A percentile compares a stretch with the other conserved stretches of the same genome.
Evolutionary conservation across 352 stramenopile genomes (phyloP).

Genomic region (Pythium angustatum): DNA sequence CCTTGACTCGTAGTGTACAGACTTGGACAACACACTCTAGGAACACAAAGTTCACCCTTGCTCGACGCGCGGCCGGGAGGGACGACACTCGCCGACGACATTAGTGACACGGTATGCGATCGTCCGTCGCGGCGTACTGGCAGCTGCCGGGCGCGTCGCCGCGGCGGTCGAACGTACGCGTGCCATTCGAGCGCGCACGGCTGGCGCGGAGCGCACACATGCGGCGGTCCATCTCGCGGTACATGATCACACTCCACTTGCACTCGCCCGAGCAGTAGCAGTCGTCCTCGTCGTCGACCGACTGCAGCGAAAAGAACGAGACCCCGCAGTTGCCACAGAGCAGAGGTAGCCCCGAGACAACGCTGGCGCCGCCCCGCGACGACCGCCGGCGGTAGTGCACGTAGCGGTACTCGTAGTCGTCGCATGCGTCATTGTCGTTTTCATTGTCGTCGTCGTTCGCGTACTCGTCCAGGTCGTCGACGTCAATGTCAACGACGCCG

Average conservation of each 20-base stretch:
- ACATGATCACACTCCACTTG: conserved; percentile 90
- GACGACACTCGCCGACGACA: not conserved
- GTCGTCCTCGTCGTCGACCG: conserved; percentile 60
- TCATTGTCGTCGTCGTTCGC: conserved; percentile 7
- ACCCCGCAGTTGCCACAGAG: conserved; percentile 83
- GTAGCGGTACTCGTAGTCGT: conserved; percentile 22
- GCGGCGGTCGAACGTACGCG: not conserved
- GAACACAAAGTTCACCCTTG: conserved; percentile 7
- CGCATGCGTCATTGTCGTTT: conserved; percentile 1
- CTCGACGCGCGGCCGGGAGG: not conserved
- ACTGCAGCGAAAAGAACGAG: conserved; percentile 79
- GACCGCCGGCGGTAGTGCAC: conserved; percentile 21
- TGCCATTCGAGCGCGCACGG: not conserved
- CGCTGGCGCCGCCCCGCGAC: conserved; percentile 5
- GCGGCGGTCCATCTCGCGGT: conserved; percentile 77
- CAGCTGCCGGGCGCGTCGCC: conserved; percentile 15
- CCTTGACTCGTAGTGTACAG: not conserved
- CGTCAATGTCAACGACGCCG: not conserved
- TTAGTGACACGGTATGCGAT: conserved; percentile 41
- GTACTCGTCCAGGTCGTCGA: conserved; percentile 14
- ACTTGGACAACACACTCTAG: conserved; percentile 2
- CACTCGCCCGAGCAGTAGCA: conserved; percentile 87
- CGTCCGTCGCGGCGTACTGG: conserved; percentile 30
- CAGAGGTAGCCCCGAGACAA: conserved; percentile 68
- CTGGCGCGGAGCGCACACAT: conserved; percentile 45